Evolutionary conservation across 1,139 yeast genomes (phyloP), one percentile per base, ranked within the genome.

Genomic region (Blastobotrys buckinghamii): DNA sequence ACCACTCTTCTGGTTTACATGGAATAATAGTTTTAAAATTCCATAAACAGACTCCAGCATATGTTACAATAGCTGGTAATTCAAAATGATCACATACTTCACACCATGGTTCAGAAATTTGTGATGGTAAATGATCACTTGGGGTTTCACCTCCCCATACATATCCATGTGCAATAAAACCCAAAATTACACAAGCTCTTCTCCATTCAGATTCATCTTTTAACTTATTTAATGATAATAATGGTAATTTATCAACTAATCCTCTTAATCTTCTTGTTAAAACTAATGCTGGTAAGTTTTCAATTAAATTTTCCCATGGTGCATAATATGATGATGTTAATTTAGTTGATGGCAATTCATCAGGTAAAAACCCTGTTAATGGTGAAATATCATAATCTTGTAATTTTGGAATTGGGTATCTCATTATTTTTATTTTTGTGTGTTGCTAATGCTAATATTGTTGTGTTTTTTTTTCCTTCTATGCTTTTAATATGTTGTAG

Each of bases 1-100:
- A 67, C 65, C 74, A 69, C 0, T 68, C 73, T 17, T 67, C 70
- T 1, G 63, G 68, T 4, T 63, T 67, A 7, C 67, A 59, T 0
- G 84, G 83, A 12, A 82, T 63, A 27, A 84, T 78, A 45, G 78
- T 77, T 55, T 76, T 78, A 71, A 80, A 88, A 63, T 90, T 90
- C 97, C 97, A 90, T 45, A 90, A 76, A 55, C 95, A 82, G 53
- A 88, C 72, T 0, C 92, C 84, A 8, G 97, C 89, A 63, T 89
- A 90, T 0, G 96, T 86, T 20, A 88, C 89, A 41, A 90, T 68
- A 0, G 97, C 95, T 1, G 96, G 96, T 19, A 90, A 70, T 39
- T 85, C 82, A 53, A 90, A 73, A 27, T 71, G 64, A 2, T 79
- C 78, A 13, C 86, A 69, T 0, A 80, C 78, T 37, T 66, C 68